These are phyloP conservation scores for Penicillium expansum DNA, from an alignment of 2,329 filamentous ascomycete genomes.

Conservation along the genomic window DNA sequence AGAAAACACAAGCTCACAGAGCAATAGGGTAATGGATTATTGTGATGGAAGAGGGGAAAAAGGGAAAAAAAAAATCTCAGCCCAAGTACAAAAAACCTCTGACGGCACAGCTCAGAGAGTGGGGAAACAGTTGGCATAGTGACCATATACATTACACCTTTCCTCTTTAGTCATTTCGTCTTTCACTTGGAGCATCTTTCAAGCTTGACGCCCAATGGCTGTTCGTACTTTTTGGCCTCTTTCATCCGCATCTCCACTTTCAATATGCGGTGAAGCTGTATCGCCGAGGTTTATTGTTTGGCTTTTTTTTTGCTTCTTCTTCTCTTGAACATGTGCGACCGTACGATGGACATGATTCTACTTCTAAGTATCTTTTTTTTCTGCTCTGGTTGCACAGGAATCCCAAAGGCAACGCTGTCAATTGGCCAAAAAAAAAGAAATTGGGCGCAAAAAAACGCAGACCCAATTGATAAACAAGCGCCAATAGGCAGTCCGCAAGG, in stretches of 20 bases:
- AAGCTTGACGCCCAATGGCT: conserved; percentile 16
- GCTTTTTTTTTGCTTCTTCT: neutral
- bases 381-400: neutral
- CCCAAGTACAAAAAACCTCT: neutral
- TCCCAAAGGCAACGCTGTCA: neutral
- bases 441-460: conserved; percentile 3
- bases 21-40: conserved; percentile 8
- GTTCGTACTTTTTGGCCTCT: conserved; percentile 8
- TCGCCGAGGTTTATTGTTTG: conserved; percentile 15
- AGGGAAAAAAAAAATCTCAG: conserved; percentile 12
- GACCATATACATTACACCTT: conserved; percentile 18
- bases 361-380: neutral
- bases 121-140: conserved; percentile 25
- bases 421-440: neutral
- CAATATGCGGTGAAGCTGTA: conserved; percentile 26
- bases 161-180: neutral
- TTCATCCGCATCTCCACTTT: conserved; percentile 15
- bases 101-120: neutral
- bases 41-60: conserved; percentile 14
- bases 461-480: conserved; percentile 6
- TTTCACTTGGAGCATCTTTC: neutral
- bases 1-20: conserved; percentile 21
- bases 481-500: conserved; percentile 17
- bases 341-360: neutral
- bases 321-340: neutral